Conservation (phyloP, 164 flowering plant genomes). For the Magnolia sinica region DNA sequence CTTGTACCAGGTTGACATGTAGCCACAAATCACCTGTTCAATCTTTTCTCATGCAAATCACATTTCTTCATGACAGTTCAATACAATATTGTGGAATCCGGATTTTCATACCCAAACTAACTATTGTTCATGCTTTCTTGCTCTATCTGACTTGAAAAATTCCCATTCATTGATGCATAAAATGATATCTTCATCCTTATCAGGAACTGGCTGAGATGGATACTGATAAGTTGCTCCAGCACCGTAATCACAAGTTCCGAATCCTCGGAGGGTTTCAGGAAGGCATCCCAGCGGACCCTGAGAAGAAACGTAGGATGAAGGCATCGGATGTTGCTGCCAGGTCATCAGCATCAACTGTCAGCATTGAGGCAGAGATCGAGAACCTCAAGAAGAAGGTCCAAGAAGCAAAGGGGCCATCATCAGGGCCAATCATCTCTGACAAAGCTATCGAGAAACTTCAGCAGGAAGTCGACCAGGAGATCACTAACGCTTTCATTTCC, state of each 20-base stretch:
- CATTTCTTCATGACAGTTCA: too few relatives aligned
- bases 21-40: too few relatives aligned
- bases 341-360: constrained; percentile 8
- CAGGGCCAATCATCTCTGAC: constrained; percentile 9
- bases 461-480: constrained; percentile 34
- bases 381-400: constrained; percentile 25
- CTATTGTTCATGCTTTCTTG: too few relatives aligned
- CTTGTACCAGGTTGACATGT: too few relatives aligned
- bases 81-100: too few relatives aligned
- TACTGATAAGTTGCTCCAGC: constrained; percentile 14
- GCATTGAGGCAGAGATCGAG: constrained; percentile 24
- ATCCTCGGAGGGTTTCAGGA: constrained; percentile 25
- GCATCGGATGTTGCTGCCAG: constrained; percentile 11
- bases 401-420: constrained; percentile 19
- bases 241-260: constrained; percentile 23
- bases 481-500: constrained; percentile 31
- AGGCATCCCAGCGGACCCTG: constrained; percentile 20
- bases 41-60: too few relatives aligned
- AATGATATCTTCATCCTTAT: background rate
- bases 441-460: constrained; percentile 24
- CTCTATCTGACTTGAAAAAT: too few relatives aligned
- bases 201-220: constrained; percentile 24
- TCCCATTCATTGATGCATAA: too few relatives aligned
- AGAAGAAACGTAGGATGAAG: constrained; percentile 24
- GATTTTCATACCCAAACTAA: too few relatives aligned